Base-by-base conservation (phyloP, 441 rosid species). In the Adansonia rubrostipa region DNA sequence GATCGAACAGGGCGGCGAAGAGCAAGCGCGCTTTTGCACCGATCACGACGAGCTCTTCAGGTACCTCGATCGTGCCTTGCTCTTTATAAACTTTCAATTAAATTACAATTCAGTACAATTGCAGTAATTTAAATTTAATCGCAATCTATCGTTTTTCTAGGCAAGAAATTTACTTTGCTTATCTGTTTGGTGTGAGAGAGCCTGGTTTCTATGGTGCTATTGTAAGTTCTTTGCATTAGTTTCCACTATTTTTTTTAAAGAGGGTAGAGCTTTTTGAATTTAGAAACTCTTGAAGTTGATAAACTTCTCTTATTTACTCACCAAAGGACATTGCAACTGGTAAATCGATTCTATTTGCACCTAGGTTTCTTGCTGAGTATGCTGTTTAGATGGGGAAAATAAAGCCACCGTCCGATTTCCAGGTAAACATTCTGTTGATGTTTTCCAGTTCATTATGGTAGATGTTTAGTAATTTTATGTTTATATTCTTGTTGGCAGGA, bases 321-420 rank as follows among this genome's bases (percentile, higher is more conserved):
- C 15, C 83, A 64, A 87, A 95, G 99, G 99, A 95, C 79, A 83
- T 95, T 78, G 89, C 81, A 28, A 92, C 89, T 61, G 97, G 98
- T 75, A 86, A 89, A 24, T 89, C 98, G 72, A 80, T 95, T 75
- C 92, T 95, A 51, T 93, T 95, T 80, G 91, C 87, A 70, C 99
- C 99, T 44, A 85, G 97, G 69, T 83, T 93, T 76, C 90, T 96
- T 71, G 87, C 87, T 72, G 94, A 93, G 45, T 96, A 96, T 84
- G 98, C 99, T 76, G 95, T 96, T 60, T 96, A 98, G 98, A 75
- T 92, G 84, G 99, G 98, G 69, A 91, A 91, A 87, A 92, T 96
- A 81, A 91, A 91, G 91, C 88, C 93, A 15, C 50, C 80, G 42
- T 81, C 89, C 0, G 82, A 85, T 85, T 92, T 91, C 74, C 83